These are phyloP conservation scores for Vishniacozyma victoriae DNA, from an alignment of 768 basidiomycete species.

Conservation along the genomic window DNA sequence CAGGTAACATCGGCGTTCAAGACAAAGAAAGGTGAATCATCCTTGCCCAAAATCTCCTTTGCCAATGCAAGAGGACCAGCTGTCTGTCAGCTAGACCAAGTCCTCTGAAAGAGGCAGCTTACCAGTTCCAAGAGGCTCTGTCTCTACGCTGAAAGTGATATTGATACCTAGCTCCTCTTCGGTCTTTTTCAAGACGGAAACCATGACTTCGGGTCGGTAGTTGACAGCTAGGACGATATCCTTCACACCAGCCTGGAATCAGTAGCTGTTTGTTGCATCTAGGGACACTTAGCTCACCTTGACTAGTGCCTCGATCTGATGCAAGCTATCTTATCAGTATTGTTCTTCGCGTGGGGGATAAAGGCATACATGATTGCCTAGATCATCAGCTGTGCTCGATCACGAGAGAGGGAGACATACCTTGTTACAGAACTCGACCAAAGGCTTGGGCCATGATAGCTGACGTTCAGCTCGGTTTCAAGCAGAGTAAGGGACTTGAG, in stretches of 20 bases:
- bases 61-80: constrained; percentile 52
- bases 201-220: constrained; percentile 53
- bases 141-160: constrained; percentile 52
- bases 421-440: constrained; percentile 51
- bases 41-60: constrained; percentile 50
- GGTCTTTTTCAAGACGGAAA: constrained; percentile 50
- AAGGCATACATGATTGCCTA: constrained; percentile 49
- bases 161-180: constrained; percentile 51
- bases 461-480: constrained; percentile 8
- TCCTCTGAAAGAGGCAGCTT: constrained; percentile 11
- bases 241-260: constrained; percentile 50
- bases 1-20: constrained; percentile 54
- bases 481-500: not conserved
- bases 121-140: constrained; percentile 52
- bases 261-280: constrained; percentile 6
- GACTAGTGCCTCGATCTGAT: constrained; percentile 52
- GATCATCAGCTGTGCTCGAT: constrained; percentile 11
- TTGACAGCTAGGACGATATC: constrained; percentile 53
- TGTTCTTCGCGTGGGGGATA: not conserved
- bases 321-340: constrained; percentile 44
- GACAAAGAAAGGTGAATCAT: constrained; percentile 53
- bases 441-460: constrained; percentile 50
- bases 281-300: constrained; percentile 41
- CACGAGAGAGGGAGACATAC: constrained; percentile 16
- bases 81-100: constrained; percentile 5